These are phyloP conservation scores for Geosmithia putterillii DNA, from an alignment of 2,329 filamentous ascomycete genomes.

Conservation along the genomic window DNA sequence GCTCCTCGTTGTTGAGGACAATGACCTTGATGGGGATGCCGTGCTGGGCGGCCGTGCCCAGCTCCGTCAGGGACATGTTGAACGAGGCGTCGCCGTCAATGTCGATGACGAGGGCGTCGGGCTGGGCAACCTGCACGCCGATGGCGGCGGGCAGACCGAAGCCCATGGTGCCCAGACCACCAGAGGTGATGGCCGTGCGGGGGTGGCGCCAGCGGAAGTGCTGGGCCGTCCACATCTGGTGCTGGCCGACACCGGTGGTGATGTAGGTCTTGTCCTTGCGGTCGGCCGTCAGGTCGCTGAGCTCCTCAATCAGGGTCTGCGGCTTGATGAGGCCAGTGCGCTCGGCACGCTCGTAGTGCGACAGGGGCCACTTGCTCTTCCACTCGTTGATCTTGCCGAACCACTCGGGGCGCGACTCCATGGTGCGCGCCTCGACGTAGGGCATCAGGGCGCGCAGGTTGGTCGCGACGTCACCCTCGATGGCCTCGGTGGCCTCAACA, in stretches of 20 bases:
- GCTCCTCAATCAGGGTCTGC: slow-evolving; percentile 80
- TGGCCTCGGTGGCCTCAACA: slow-evolving; percentile 86
- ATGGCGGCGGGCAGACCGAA: slow-evolving; percentile 91
- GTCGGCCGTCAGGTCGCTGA: slow-evolving; percentile 70
- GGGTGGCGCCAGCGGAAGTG: slow-evolving; percentile 92
- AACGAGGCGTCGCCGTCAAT: slow-evolving; percentile 99
- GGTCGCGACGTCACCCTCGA: slow-evolving; percentile 79
- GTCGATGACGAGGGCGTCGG: slow-evolving; percentile 78
- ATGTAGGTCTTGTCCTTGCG: slow-evolving; percentile 81
- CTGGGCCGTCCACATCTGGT: slow-evolving; percentile 96
- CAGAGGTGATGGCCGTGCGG: slow-evolving; percentile 90
- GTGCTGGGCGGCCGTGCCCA: slow-evolving; percentile 88
- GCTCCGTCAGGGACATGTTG: slow-evolving; percentile 95
- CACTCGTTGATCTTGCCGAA: slow-evolving; percentile 80
- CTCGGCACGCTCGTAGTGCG: slow-evolving; percentile 66
- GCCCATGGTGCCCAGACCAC: slow-evolving; percentile 76
- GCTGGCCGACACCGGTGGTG: slow-evolving; percentile 87
- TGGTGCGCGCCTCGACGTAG: slow-evolving; percentile 47
- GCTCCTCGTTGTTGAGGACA: slow-evolving; percentile 91
- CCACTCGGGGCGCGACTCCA: slow-evolving; percentile 66
- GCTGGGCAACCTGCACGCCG: slow-evolving; percentile 73
- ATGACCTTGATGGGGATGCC: slow-evolving; percentile 95
- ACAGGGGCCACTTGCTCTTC: slow-evolving; percentile 85
- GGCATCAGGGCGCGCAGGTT: slow-evolving; percentile 71
- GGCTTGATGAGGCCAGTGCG: slow-evolving; percentile 79